Base-by-base conservation (phyloP, 139 green algal genomes). In the Astrephomene gubernaculifera region DNA sequence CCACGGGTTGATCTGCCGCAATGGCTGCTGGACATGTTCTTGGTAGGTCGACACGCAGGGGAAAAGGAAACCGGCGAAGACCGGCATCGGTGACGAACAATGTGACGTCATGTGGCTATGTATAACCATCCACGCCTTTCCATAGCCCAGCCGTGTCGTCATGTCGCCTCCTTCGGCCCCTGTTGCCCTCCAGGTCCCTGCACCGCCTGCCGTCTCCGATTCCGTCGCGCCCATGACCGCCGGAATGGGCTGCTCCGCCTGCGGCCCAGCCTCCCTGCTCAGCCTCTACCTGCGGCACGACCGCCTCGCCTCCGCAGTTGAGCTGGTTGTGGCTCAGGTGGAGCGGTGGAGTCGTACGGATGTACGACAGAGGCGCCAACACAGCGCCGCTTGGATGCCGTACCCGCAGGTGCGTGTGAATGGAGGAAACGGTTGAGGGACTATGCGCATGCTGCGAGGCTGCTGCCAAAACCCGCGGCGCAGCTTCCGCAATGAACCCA, bases 11-110 rank as follows among this genome's bases (percentile, higher is more conserved):
- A 65, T 25, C 61, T 90, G 49, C 86, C 86, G 49, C 76, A 71
- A 52, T 90, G 86, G 86, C 71, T 90, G 33, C 53, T 84, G 60
- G 61, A 83, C 44, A 53, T 90, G 44, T 90, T 90, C 79, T 27
- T 75, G 69, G 69, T 89, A 67, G 12, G 60, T 29, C 22, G 21
- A 67, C n/a, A n/a, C n/a, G n/a, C n/a, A n/a, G n/a, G n/a, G n/a
- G n/a, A n/a, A n/a, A n/a, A n/a, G n/a, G n/a, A n/a, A n/a, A n/a
- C n/a, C n/a, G n/a, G n/a, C n/a, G n/a, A n/a, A n/a, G n/a, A n/a
- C n/a, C n/a, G n/a, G n/a, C n/a, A n/a, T n/a, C n/a, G n/a, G n/a
- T n/a, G n/a, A n/a, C n/a, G n/a, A n/a, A n/a, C n/a, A n/a, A n/a
- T n/a, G n/a, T n/a, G n/a, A n/a, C n/a, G n/a, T n/a, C n/a, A n/a